Evolutionary conservation across 805 yeast species (phyloP).

Genomic region (Lipomyces chichibuensis): DNA sequence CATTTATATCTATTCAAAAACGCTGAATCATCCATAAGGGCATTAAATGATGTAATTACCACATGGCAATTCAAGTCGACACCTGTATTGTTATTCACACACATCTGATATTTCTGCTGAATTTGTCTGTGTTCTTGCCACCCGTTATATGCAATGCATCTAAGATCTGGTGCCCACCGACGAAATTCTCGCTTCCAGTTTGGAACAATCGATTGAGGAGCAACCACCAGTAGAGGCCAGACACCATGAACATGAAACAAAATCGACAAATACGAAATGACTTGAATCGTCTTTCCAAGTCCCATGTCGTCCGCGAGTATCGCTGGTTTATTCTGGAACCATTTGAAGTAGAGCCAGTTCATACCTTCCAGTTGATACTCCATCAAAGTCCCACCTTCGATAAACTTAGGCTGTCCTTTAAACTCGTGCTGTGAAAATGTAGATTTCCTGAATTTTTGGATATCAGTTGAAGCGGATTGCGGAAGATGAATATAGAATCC

Average conservation of each 20-base stretch:
- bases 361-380: constrained; percentile 34
- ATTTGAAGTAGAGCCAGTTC: constrained; percentile 36
- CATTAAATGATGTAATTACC: constrained; percentile 81
- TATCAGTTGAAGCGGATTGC: neutral
- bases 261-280: constrained; percentile 88
- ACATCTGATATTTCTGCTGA: constrained; percentile 44
- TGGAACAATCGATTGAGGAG: constrained; percentile 93
- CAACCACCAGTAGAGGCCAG: constrained; percentile 82
- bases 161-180: constrained; percentile 94
- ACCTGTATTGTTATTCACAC: constrained; percentile 6
- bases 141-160: constrained; percentile 86
- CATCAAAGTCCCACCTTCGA: constrained; percentile 29
- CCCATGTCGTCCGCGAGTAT: constrained; percentile 73
- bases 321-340: constrained; percentile 50
- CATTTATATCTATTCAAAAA: constrained; percentile 59
- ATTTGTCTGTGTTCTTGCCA: constrained; percentile 56
- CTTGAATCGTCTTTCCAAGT: constrained; percentile 72
- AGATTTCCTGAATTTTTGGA: constrained; percentile 2
- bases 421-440: constrained; percentile 24
- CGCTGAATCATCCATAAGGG: constrained; percentile 66
- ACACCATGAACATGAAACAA: constrained; percentile 72
- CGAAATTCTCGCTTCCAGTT: constrained; percentile 97
- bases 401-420: constrained; percentile 26
- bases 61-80: constrained; percentile 50
- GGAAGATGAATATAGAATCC: constrained; percentile 20